Base-by-base conservation (phyloP, 1,284 basidiomycete genomes). In the Cutaneotrichosporon sp. region DNA sequence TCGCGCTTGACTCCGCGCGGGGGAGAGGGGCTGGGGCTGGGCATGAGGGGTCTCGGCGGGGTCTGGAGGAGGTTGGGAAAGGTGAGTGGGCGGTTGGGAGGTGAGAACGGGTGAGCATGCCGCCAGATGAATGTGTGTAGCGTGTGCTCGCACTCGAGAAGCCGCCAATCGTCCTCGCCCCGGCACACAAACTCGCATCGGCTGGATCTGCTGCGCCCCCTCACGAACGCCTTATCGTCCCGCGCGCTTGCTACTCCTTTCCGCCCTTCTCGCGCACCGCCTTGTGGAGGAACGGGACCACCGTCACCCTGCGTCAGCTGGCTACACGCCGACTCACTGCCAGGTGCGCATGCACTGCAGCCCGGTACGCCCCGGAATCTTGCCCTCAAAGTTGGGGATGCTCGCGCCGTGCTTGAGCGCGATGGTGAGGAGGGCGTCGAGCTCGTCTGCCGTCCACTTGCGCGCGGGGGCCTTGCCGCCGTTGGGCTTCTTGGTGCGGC, bases 261-360 rank as follows among this genome's bases (percentile, higher is more conserved):
- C 47, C 31, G 20, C 51, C 51, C 16, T 27, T 29, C 25, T 57
- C 60, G 42, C 43, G 54, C 43, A 52, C 42, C 10, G 49, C 38
- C 31, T 54, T 45, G 43, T 50, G 50, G 16, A 62, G 60, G 13
- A 46, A 56, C 20, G 60, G 60, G 3, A 57, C 31, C 7, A 57
- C 49, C 2, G 55, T 57, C 38, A 54, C 46, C 18, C 60, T 57
- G 33, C 16, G 33, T 57, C 43, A 57, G 60, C 43, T 11, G 14
- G 5, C 24, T n/a, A n/a, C n/a, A 24, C 33, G 8, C 13, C 20
- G 33, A 58, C 58, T 51, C 52, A 66, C 58, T 36, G 43, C 64
- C 64, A 66, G 8, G 58, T 59, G 25, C 54, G 47, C 25, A 58
- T 27, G 45, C 56, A 58, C 36, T 60, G 58, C 20, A 47, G 22